phyloP scores from a whole-genome alignment of 2,329 filamentous ascomycete species.

The Aspergillus vadensis region DNA sequence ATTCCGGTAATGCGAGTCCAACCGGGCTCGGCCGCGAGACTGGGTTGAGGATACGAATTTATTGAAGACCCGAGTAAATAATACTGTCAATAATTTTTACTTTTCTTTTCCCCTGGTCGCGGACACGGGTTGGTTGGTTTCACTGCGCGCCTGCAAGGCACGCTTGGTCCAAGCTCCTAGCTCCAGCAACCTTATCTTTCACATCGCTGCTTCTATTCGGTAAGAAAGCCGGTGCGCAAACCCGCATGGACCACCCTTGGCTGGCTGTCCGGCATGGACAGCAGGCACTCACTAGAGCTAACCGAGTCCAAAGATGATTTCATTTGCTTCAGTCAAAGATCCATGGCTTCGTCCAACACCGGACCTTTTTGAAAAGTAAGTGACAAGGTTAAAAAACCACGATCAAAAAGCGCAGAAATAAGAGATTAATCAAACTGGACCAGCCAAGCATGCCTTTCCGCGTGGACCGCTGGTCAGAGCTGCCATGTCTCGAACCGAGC shows the following conservation, averaged over 20 bases:
- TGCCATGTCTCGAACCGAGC: slow-evolving; percentile 20
- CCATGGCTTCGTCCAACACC: not conserved
- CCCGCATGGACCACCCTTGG: not conserved
- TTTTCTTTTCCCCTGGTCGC: slow-evolving; percentile 5
- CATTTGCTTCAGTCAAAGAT: not conserved
- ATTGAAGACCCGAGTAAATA: slow-evolving; percentile 3
- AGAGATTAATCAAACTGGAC: not conserved
- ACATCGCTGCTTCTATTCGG: slow-evolving; percentile 2
- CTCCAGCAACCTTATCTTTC: slow-evolving; percentile 19
- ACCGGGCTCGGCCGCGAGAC: not conserved
- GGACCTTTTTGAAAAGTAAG: not conserved
- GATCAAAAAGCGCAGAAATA: not conserved
- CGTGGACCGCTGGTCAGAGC: slow-evolving; percentile 12
- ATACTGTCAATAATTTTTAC: not conserved
- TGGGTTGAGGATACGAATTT: not conserved
- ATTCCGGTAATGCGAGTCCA: not conserved
- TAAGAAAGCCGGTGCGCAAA: not conserved
- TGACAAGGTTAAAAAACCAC: not conserved
- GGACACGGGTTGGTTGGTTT: slow-evolving; percentile 12
- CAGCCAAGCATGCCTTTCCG: slow-evolving; percentile 15
- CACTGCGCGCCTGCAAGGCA: slow-evolving; percentile 17
- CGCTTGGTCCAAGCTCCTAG: slow-evolving; percentile 16
- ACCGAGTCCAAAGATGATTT: not conserved
- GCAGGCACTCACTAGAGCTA: not conserved
- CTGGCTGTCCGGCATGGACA: not conserved